Evolutionary conservation across 176 grass and related monocot genomes (phyloP).

Genomic region (Cymbopogon citratus): DNA sequence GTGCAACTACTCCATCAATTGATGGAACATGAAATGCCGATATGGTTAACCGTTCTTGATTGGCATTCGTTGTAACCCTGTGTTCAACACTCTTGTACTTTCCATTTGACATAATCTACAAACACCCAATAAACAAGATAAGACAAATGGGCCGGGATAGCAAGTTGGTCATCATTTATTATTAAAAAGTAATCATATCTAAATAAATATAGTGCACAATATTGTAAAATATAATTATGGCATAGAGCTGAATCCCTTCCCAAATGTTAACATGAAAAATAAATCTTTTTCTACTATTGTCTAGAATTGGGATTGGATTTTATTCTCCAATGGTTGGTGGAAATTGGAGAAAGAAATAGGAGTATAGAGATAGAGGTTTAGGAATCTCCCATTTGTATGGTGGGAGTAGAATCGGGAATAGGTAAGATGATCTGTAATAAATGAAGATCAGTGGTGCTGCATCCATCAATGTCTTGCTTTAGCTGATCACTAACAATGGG

Average conservation of each 20-base stretch:
- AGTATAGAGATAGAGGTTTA: no score
- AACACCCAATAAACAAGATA: not conserved
- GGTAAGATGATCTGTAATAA: no score
- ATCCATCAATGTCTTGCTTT: no score
- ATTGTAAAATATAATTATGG: not conserved
- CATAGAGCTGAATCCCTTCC: not conserved
- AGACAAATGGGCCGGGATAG: not conserved
- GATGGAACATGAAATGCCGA: slow-evolving; percentile 29
- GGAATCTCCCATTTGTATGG: no score
- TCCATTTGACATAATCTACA: slow-evolving; percentile 44
- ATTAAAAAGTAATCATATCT: not conserved
- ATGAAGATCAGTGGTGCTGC: no score
- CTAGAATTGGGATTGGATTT: no score
- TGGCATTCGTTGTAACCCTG: slow-evolving; percentile 33
- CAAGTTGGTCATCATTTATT: not conserved
- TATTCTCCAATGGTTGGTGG: no score
- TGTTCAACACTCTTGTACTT: slow-evolving; percentile 56
- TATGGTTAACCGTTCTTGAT: slow-evolving; percentile 31
- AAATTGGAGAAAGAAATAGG: no score
- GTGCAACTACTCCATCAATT: not conserved
- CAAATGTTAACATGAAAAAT: not conserved
- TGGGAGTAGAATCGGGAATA: no score
- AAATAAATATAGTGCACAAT: not conserved
- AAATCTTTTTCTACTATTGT: not conserved
- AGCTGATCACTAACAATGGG: no score